These are phyloP conservation scores for Mycena leptocephala DNA, from an alignment of 768 basidiomycete genomes.

Conservation along the genomic window DNA sequence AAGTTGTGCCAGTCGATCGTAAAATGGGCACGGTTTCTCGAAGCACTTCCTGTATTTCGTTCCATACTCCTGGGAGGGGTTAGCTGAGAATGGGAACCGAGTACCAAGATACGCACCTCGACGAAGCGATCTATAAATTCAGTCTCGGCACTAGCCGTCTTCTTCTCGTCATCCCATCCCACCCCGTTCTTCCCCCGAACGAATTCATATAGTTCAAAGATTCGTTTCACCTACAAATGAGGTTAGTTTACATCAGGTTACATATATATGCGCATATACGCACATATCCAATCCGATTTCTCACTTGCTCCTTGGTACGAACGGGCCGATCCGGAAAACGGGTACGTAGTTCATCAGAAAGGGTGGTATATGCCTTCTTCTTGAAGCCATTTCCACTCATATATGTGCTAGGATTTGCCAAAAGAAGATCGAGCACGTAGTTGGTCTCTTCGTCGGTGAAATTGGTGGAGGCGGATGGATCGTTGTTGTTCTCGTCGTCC, in stretches of 20 bases:
- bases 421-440: too few relatives aligned
- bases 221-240: constrained; percentile 1
- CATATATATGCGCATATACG: background rate
- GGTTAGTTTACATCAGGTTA: too few relatives aligned
- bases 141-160: background rate
- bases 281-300: background rate
- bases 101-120: too few relatives aligned
- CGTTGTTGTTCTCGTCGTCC: background rate
- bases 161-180: constrained; percentile 20
- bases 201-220: constrained; percentile 8
- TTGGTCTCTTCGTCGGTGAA: too few relatives aligned
- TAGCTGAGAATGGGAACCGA: too few relatives aligned
- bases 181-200: background rate
- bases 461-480: background rate
- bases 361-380: background rate
- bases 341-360: background rate
- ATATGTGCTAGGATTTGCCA: too few relatives aligned
- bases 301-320: background rate
- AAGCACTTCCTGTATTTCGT: too few relatives aligned
- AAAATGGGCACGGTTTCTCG: too few relatives aligned
- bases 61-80: too few relatives aligned
- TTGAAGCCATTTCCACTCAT: constrained; percentile 3
- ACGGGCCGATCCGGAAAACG: background rate
- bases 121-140: background rate
- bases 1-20: too few relatives aligned